Percentiles rank a stretch among this genome's conserved stretches.
phyloP scores from a whole-genome alignment of 2,329 filamentous ascomycete species.

The Talaromyces rugulosus region DNA sequence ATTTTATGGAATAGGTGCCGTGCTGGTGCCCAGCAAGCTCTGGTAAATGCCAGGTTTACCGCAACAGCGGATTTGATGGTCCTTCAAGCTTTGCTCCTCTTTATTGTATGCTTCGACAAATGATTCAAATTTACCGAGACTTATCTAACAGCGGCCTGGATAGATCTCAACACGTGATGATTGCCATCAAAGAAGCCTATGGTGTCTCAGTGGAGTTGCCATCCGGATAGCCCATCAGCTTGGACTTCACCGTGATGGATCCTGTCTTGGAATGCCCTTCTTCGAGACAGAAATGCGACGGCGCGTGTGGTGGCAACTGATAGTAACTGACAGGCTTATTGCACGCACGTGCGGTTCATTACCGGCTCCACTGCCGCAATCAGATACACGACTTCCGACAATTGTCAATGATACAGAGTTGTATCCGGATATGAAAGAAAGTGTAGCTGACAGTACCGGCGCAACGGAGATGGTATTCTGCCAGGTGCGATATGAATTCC shows the following conservation, averaged over 20 bases:
- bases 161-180: not conserved
- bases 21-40: not conserved
- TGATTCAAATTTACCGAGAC: not conserved
- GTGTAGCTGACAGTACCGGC: conserved; percentile 23
- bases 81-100: not conserved
- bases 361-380: not conserved
- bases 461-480: conserved; percentile 41
- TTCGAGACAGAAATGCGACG: conserved; percentile 65
- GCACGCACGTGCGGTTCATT: not conserved
- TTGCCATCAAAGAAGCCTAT: not conserved
- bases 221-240: conserved; percentile 65
- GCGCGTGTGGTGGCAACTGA: conserved; percentile 43
- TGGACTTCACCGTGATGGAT: conserved; percentile 61
- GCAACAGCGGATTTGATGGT: not conserved
- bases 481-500: conserved; percentile 17
- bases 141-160: not conserved
- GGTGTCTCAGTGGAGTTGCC: conserved; percentile 51
- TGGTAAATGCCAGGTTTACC: not conserved
- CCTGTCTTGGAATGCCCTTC: conserved; percentile 51
- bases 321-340: not conserved
- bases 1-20: not conserved
- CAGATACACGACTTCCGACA: not conserved
- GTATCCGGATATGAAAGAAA: conserved; percentile 27
- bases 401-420: conserved; percentile 16
- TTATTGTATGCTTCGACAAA: not conserved